Base-by-base conservation (phyloP, 257 asterid species). In the Salvia miltiorrhiza region DNA sequence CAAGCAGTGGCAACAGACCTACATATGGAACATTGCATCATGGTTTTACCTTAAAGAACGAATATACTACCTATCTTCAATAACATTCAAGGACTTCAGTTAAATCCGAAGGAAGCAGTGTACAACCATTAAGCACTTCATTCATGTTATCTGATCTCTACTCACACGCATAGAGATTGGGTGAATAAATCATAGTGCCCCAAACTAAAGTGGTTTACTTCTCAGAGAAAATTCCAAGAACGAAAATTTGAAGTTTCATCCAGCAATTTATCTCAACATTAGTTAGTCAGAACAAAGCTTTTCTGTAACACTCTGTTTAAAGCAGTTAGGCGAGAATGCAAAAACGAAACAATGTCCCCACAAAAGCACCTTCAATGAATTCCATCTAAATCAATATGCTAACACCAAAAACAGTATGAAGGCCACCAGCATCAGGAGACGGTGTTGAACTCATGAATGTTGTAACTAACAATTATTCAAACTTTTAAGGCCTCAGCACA, bases 351-450 rank as follows among this genome's bases (percentile, higher is more conserved):
- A 63, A 24, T 54, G 49, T 20, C 47, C 56, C 43, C 21, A 12
- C 19, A 37, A 67, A 61, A 39, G 20, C 21, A 67, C 43, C 66
- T 59, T 32, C 55, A 54, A 11, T 23, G 52, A 45, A 21, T 40
- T 53, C 65, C 47, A 47, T 54, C 57, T 52, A 61, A 17, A 50
- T 33, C 69, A 54, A 57, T 33, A 54, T 62, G 24, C 49, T 35
- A 33, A 17, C 30, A 53, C 28, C 54, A 32, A 26, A 37, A 70
- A 45, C 64, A 19, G 30, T 11, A 75, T 20, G 60, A 16, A 66
- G 21, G 47, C 47, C 63, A 48, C 59, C n/a, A 56, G 40, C 40
- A 55, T 26, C 13, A 55, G 13, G 13, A 43, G 16, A 23, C 50
- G 41, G 26, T 23, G 23, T 24, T 24, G 24, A n/a, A 40, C 24